phyloP scores from a whole-genome alignment of 306 rosid species.

The Quercus rubra region DNA sequence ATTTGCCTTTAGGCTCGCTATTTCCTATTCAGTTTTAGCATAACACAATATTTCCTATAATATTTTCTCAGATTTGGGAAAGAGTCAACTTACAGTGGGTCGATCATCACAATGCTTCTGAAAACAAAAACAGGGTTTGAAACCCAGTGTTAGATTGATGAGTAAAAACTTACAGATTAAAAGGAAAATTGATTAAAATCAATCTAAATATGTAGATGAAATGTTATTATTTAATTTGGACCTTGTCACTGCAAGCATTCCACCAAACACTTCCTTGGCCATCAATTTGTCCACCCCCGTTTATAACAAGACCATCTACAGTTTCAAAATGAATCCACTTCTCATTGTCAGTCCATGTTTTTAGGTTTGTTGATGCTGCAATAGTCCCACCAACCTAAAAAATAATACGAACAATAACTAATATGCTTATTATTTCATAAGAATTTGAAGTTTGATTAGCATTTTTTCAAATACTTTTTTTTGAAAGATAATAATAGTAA shows the following conservation, averaged over 20 bases:
- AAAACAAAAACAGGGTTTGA: not conserved
- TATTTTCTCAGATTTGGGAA: not conserved
- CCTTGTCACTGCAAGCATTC: not conserved
- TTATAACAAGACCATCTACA: constrained; percentile 28
- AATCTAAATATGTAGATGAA: not conserved
- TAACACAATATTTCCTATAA: too few relatives aligned
- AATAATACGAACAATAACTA: not conserved
- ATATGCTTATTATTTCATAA: too few relatives aligned
- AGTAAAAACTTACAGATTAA: not conserved
- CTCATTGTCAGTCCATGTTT: constrained; percentile 13
- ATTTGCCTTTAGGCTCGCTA: too few relatives aligned
- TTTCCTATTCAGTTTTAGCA: too few relatives aligned
- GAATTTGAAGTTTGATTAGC: too few relatives aligned
- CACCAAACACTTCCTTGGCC: constrained; percentile 63
- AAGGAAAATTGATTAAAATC: not conserved
- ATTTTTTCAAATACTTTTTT: too few relatives aligned
- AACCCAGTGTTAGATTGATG: not conserved
- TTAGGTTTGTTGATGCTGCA: constrained; percentile 16
- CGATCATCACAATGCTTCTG: not conserved
- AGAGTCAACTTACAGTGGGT: not conserved
- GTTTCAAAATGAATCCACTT: constrained; percentile 14
- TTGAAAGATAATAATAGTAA: too few relatives aligned
- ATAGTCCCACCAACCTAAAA: constrained; percentile 35
- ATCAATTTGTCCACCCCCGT: constrained; percentile 41
- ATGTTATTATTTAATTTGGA: constrained; percentile 7